Evolutionary conservation across 1,284 basidiomycete genomes (phyloP), one percentile per base, ranked within the genome.

Genomic region (Trichosporon sp.): DNA sequence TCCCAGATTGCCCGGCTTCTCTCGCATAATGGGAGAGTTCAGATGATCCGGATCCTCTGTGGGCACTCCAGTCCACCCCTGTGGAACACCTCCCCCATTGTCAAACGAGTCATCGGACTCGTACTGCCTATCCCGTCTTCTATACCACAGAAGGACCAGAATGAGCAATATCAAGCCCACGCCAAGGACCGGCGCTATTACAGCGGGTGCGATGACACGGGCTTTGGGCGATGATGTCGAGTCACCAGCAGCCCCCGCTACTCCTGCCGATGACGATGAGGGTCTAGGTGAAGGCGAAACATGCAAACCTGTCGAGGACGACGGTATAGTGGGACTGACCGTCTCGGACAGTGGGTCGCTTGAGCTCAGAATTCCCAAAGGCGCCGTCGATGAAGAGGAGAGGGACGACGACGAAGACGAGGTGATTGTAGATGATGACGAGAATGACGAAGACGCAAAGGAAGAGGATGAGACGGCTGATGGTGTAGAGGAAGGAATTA

Each of bases 181-280:
- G 23, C 46, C 54, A 2, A 32, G 44, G 6, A 64, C 32, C 4
- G 63, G 63, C 3, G 57, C 59, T n/a, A 64, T 40, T 11, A 64
- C 54, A 5, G 63, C 59, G 10, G 63, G 63, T 23, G 60, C 59
- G 40, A 64, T 37, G 56, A 60, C 44, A 16, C 37, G 34, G 46
- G 58, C 34, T 21, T 36, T 33, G 27, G 4, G 34, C 10, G 60
- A 32, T 1, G 49, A 37, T n/a, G 13, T 25, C 52, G 36, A 40
- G 25, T 21, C 32, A 13, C 11, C 56, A 4, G 27, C 11, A 11
- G 34, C 34, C 1, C 36, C 37, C 7, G 27, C 37, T 1, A 11
- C 58, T 11, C 34, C 36, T n/a, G 36, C 25, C 7, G 62, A 56
- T 13, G 58, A 59, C 7, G 62, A 59, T 3, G 27, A 19, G 3